A percentile compares a stretch with the other conserved stretches of the same genome.
phyloP scores from a whole-genome alignment of 2,329 filamentous ascomycete genomes.

The Cryphonectria radicalis region DNA sequence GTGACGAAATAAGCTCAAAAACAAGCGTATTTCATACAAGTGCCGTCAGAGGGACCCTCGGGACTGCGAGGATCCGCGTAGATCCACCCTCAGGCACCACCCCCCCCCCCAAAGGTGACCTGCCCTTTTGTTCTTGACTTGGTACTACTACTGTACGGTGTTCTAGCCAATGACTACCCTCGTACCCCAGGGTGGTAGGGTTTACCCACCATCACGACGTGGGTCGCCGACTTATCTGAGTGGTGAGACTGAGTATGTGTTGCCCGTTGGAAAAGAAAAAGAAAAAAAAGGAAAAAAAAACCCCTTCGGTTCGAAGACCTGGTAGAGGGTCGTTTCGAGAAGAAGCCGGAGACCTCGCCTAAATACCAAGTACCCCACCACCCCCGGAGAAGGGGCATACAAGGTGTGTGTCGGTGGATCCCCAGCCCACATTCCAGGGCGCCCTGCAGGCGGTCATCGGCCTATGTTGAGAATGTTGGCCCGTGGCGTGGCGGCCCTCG shows the following conservation, averaged over 20 bases:
- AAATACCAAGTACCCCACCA: neutral
- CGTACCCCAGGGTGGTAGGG: too few species aligned
- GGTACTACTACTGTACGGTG: neutral
- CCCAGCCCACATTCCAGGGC: neutral
- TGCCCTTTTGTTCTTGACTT: neutral
- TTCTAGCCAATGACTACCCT: neutral
- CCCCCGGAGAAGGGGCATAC: too few species aligned
- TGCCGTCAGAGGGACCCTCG: neutral
- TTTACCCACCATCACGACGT: too few species aligned
- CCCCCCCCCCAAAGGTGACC: neutral
- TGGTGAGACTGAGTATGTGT: neutral
- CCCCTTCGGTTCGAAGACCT: neutral
- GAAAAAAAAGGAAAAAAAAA: neutral
- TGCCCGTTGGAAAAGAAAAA: neutral
- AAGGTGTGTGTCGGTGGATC: neutral
- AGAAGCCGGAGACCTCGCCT: neutral
- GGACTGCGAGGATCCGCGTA: conserved; percentile 1
- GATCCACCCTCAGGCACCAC: neutral
- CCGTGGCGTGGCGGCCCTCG: neutral
- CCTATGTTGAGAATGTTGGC: neutral
- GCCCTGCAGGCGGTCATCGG: neutral
- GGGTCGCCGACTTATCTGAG: neutral
- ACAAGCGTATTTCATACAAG: neutral
- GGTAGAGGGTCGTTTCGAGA: neutral
- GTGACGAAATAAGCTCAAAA: neutral